These are phyloP conservation scores for Diplocarpon rosae DNA, from an alignment of 2,329 filamentous ascomycete genomes.

Conservation along the genomic window DNA sequence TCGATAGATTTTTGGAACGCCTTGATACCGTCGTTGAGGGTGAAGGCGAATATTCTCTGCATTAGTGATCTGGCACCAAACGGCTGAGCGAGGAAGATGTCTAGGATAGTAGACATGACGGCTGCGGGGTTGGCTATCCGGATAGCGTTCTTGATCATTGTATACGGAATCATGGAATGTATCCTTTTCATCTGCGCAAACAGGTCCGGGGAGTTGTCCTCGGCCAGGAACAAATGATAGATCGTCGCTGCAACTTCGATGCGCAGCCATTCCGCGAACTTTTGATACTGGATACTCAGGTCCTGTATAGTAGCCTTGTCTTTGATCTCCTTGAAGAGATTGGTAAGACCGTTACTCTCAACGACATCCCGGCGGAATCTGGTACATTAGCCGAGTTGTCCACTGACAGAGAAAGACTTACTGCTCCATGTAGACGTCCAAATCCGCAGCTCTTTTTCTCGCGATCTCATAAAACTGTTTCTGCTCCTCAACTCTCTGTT, in stretches of 20 bases:
- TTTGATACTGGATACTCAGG: slow-evolving; percentile 89
- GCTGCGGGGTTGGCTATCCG: slow-evolving; percentile 91
- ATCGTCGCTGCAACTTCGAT: slow-evolving; percentile 95
- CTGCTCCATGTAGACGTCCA: slow-evolving; percentile 98
- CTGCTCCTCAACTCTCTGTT: slow-evolving; percentile 84
- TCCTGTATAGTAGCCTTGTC: slow-evolving; percentile 80
- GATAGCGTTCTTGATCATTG: slow-evolving; percentile 90
- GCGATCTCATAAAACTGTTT: slow-evolving; percentile 93
- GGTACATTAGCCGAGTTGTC: slow-evolving; percentile 10
- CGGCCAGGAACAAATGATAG: slow-evolving; percentile 93
- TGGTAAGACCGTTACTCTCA: slow-evolving; percentile 74
- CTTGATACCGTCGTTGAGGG: slow-evolving; percentile 80
- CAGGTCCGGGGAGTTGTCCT: slow-evolving; percentile 94
- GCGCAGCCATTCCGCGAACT: slow-evolving; percentile 95
- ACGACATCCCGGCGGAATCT: slow-evolving; percentile 57
- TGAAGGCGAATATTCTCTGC: slow-evolving; percentile 88
- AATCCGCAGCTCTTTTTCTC: slow-evolving; percentile 73
- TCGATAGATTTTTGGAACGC: slow-evolving; percentile 83
- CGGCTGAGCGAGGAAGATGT: slow-evolving; percentile 91
- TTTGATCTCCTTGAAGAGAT: slow-evolving; percentile 85
- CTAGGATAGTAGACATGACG: slow-evolving; percentile 91
- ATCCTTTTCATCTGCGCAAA: slow-evolving; percentile 92
- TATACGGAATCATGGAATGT: slow-evolving; percentile 89
- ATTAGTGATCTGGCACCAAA: slow-evolving; percentile 83
- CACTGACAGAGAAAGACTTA: slow-evolving; percentile 32